These are phyloP conservation scores for Pleurotus cornucopiae DNA, from an alignment of 768 basidiomycete genomes.

Conservation along the genomic window DNA sequence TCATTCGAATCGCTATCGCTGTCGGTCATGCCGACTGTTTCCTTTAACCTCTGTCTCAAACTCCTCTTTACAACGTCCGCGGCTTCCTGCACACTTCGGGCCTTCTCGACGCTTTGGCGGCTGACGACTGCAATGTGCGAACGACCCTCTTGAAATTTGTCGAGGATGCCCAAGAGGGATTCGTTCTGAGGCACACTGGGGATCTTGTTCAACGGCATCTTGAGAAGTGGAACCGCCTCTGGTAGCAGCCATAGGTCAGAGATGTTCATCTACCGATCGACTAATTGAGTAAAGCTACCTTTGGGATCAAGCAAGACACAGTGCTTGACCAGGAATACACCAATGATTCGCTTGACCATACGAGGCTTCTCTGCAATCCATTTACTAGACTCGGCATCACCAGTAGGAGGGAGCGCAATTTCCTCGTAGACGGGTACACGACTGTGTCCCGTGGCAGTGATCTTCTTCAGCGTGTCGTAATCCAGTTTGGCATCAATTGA, in stretches of 20 bases:
- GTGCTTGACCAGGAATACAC: slow-evolving; percentile 85
- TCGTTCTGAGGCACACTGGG: slow-evolving; percentile 86
- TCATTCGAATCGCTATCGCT: slow-evolving; percentile 49
- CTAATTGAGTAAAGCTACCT: slow-evolving; percentile 31
- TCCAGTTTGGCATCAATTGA: slow-evolving; percentile 82
- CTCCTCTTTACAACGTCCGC: slow-evolving; percentile 82
- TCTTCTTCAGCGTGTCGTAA: slow-evolving; percentile 70
- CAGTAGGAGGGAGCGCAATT: slow-evolving; percentile 50
- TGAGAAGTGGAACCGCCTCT: slow-evolving; percentile 82
- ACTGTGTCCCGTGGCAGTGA: slow-evolving; percentile 78
- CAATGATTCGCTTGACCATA: slow-evolving; percentile 78
- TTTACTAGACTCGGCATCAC: not conserved
- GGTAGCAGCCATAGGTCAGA: not conserved
- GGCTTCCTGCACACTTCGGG: slow-evolving; percentile 77
- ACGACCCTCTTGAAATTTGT: slow-evolving; percentile 86
- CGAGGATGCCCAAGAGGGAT: slow-evolving; percentile 77
- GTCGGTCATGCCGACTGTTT: slow-evolving; percentile 71
- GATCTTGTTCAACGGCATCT: slow-evolving; percentile 82
- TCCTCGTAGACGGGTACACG: slow-evolving; percentile 83
- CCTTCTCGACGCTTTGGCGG: slow-evolving; percentile 69
- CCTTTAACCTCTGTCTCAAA: slow-evolving; percentile 72
- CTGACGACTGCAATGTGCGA: slow-evolving; percentile 92
- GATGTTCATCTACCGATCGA: not conserved
- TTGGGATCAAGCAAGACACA: slow-evolving; percentile 86
- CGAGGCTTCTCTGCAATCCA: slow-evolving; percentile 23